These are phyloP conservation scores for Colletotrichum sp. DNA, from an alignment of 2,329 filamentous ascomycete species.

Conservation along the genomic window DNA sequence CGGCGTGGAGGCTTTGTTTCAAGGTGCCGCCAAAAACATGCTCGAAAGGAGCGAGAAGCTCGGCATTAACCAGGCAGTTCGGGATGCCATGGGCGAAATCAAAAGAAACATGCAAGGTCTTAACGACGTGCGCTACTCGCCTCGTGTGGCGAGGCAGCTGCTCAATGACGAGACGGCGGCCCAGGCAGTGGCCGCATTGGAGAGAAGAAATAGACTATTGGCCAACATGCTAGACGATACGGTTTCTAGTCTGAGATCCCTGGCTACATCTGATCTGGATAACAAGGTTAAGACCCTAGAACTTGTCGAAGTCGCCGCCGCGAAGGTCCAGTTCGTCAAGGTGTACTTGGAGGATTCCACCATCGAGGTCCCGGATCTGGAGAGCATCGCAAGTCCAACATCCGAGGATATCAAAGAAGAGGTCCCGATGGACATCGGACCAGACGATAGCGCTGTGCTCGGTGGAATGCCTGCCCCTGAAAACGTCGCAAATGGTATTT, in stretches of 20 bases:
- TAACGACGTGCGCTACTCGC: constrained; percentile 58
- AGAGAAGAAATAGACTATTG: constrained; percentile 69
- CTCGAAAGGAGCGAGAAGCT: constrained; percentile 76
- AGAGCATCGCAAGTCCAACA: neutral
- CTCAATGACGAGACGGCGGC: constrained; percentile 37
- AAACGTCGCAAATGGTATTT: constrained; percentile 3
- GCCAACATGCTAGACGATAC: constrained; percentile 72
- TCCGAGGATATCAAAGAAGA: neutral
- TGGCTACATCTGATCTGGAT: constrained; percentile 55
- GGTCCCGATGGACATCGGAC: constrained; percentile 8
- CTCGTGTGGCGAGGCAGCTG: constrained; percentile 39
- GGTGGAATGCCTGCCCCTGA: neutral
- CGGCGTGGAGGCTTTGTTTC: constrained; percentile 72
- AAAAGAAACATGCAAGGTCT: constrained; percentile 75
- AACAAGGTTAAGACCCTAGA: constrained; percentile 56
- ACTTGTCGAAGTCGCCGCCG: constrained; percentile 61
- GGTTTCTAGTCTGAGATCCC: constrained; percentile 64
- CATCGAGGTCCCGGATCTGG: constrained; percentile 49
- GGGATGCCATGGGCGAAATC: constrained; percentile 83
- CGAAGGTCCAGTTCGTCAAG: constrained; percentile 70
- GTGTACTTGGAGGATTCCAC: constrained; percentile 64
- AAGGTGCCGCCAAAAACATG: constrained; percentile 78
- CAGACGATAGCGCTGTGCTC: neutral
- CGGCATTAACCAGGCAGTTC: constrained; percentile 79
- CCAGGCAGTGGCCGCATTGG: constrained; percentile 54